Conservation (phyloP, 148 eudicot genomes). For the Dysphania ambrosioides region DNA sequence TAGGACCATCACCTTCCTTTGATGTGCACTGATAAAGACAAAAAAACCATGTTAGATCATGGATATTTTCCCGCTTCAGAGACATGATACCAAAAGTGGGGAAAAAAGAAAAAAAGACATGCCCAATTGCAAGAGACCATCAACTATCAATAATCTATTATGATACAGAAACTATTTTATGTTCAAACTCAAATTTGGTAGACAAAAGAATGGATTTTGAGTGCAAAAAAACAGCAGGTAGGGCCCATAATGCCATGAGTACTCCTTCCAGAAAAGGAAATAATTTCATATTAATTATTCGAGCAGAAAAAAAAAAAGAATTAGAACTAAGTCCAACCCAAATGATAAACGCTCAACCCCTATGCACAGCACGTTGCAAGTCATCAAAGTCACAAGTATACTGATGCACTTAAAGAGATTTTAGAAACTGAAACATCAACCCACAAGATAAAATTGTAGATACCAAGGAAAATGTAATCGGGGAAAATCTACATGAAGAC, state of each 20-base stretch:
- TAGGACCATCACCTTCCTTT: conserved; percentile 45
- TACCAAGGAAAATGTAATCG: too few relatives aligned
- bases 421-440: not conserved
- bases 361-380: not conserved
- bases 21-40: conserved; percentile 57
- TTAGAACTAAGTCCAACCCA: too few relatives aligned
- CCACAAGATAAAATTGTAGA: not conserved
- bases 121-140: not conserved
- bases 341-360: not conserved
- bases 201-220: not conserved
- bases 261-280: not conserved
- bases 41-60: conserved; percentile 9
- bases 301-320: not conserved
- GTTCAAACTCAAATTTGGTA: not conserved
- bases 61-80: not conserved
- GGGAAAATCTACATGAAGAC: not conserved
- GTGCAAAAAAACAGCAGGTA: not conserved
- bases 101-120: too few relatives aligned
- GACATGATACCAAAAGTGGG: not conserved
- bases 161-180: not conserved
- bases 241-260: not conserved
- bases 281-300: not conserved
- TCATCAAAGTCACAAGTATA: not conserved
- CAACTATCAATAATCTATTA: not conserved
- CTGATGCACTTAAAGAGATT: not conserved